A percentile compares a stretch with the other conserved stretches of the same genome.
These are phyloP conservation scores for Triticum urartu DNA, from an alignment of 176 grass and related monocot species.

Conservation along the genomic window DNA sequence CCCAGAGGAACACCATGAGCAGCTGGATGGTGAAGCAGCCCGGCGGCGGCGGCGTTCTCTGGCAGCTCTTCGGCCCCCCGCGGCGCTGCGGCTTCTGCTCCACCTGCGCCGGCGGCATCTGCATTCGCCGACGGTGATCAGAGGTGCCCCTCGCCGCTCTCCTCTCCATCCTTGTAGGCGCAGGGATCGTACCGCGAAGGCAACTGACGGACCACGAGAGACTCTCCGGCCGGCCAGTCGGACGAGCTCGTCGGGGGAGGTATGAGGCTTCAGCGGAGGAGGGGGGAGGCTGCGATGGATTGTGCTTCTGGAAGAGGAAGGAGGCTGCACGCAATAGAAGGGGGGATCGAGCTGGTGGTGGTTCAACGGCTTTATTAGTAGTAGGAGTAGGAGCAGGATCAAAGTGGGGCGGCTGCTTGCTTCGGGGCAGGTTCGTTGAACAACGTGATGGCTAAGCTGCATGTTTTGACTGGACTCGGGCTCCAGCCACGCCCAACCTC, in stretches of 20 bases:
- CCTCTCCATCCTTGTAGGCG: not conserved
- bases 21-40: slow-evolving; percentile 49
- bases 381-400: not conserved
- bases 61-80: not conserved
- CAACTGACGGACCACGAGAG: not conserved
- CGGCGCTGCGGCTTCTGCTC: not conserved
- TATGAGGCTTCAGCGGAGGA: too few relatives aligned
- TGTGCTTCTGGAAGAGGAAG: not conserved
- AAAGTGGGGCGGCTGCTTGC: not conserved
- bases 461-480: slow-evolving; percentile 23
- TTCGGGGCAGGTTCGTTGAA: slow-evolving; percentile 36
- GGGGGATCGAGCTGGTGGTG: not conserved
- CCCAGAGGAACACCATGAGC: slow-evolving; percentile 30
- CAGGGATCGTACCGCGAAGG: not conserved
- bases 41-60: not conserved
- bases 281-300: not conserved
- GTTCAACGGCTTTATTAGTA: not conserved
- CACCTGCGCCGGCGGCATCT: not conserved
- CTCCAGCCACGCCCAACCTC: not conserved
- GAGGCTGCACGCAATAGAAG: not conserved
- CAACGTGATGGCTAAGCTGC: not conserved
- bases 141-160: not conserved
- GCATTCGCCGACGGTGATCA: not conserved
- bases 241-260: not conserved
- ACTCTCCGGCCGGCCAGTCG: not conserved